Conservation (phyloP, 305 asterid genomes). For the Fraxinus nigra region DNA sequence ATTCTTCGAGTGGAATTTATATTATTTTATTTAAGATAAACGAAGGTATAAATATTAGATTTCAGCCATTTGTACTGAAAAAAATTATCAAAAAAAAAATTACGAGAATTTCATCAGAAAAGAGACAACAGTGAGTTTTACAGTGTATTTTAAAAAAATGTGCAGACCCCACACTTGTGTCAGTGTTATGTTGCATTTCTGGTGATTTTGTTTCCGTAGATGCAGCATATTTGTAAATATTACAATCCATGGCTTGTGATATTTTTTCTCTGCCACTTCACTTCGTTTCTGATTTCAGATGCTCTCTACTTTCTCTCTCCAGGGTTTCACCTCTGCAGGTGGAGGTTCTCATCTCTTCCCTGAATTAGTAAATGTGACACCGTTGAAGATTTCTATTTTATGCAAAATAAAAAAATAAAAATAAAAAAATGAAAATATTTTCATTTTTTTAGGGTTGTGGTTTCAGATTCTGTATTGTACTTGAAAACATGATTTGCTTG, state of each 20-base stretch:
- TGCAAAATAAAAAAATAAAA: neutral
- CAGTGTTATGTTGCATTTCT: no score
- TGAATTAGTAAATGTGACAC: slow-evolving; percentile 25
- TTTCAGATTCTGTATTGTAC: slow-evolving; percentile 36
- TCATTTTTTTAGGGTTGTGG: slow-evolving; percentile 19
- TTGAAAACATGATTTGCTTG: slow-evolving; percentile 31
- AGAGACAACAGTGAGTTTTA: no score
- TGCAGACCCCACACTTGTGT: no score
- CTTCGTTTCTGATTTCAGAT: neutral
- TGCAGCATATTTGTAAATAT: no score
- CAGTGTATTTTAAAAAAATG: no score
- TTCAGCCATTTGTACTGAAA: no score
- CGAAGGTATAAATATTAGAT: neutral
- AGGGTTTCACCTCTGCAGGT: slow-evolving; percentile 42
- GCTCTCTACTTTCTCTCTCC: slow-evolving; percentile 24
- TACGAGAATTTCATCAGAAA: no score
- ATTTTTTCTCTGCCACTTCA: neutral
- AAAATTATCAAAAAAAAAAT: no score
- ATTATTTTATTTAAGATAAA: no score
- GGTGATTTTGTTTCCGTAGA: no score
- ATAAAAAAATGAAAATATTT: neutral
- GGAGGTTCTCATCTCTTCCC: slow-evolving; percentile 32
- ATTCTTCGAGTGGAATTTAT: neutral
- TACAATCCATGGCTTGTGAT: neutral
- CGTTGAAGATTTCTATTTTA: slow-evolving; percentile 21